Evolutionary conservation across 2,329 filamentous ascomycete species (phyloP).

Genomic region (Monilinia aucupariae): DNA sequence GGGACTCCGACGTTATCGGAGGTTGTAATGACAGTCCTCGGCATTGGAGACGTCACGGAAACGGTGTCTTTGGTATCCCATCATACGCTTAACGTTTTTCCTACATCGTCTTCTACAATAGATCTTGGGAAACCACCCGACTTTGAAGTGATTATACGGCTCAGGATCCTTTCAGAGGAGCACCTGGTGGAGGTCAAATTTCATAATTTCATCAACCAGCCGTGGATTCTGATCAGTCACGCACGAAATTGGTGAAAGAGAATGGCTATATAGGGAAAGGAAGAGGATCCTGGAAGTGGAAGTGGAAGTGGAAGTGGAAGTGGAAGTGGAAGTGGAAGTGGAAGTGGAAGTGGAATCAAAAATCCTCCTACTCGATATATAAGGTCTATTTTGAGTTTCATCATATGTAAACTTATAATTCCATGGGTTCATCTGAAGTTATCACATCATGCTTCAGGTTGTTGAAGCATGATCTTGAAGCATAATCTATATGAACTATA

Average conservation of each 20-base stretch:
- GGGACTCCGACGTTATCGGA: background rate
- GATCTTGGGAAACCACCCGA: background rate
- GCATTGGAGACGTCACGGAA: background rate
- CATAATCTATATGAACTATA: too few species aligned
- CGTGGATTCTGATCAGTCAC: background rate
- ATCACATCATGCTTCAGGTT: background rate
- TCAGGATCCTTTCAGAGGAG: too few species aligned
- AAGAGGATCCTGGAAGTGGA: background rate
- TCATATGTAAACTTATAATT: background rate
- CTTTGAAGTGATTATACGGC: background rate
- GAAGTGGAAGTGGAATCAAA: background rate
- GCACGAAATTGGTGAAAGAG: background rate
- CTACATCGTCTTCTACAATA: background rate
- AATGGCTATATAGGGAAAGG: background rate
- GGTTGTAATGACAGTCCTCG: background rate
- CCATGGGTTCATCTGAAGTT: background rate
- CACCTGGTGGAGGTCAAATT: too few species aligned
- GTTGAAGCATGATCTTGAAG: too few species aligned
- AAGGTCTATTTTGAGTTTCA: background rate
- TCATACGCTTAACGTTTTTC: background rate
- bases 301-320: too few species aligned
- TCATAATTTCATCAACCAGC: too few species aligned
- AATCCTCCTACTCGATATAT: background rate
- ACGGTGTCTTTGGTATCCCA: too few species aligned
- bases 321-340: too few species aligned